Evolutionary conservation across 768 basidiomycete species (phyloP), one percentile per base, ranked within the genome.

Genomic region (Chalciporus chontae): DNA sequence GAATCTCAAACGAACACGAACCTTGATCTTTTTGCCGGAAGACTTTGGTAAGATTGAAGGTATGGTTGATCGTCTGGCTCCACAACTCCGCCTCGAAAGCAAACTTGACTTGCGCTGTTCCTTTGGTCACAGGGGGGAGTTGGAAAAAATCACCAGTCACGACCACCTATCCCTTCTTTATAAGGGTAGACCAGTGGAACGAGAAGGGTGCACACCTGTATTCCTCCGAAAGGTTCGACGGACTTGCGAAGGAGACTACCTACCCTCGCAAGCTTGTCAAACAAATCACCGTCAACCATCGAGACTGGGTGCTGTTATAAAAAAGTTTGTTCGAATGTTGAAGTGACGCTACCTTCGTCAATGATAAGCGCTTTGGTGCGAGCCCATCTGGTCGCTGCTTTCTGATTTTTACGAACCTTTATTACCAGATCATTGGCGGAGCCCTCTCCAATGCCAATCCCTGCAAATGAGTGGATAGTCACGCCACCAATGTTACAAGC

Each of bases 131-230:
- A 2, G 96, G 96, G 0, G 96, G 96, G 5, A 99, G 79, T 66
- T 99, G 95, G 73, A 98, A 97, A 72, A 98, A 98, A 64, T 99
- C 96, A 8, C 96, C 96, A 2, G 94, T 95, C 19, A 97, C 85
- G 52, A 98, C 76, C 36, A 97, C 70, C 89, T 93, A 62, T 39
- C 40, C 40, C 36, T 17, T 44, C 38, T 17, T 44, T 23, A 26
- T 57, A 8, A 47, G 50, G 14, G 47, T 21, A 5, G 24, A 37
- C 11, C 19, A 17, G 46, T 34, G 41, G 17, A 26, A 39, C 29
- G 23, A 15, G 37, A 29, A 48, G 24, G 15, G 4, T 15, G 8
- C 65, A 9, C 31, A 88, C 88, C 76, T 98, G 95, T 23, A 98
- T 94, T 2, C 92, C 96, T 32, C 96, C 96, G 52, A 97, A 98